A percentile compares a stretch with the other conserved stretches of the same genome.
phyloP scores from a whole-genome alignment of 768 basidiomycete species.

The Sarcodon sp. region DNA sequence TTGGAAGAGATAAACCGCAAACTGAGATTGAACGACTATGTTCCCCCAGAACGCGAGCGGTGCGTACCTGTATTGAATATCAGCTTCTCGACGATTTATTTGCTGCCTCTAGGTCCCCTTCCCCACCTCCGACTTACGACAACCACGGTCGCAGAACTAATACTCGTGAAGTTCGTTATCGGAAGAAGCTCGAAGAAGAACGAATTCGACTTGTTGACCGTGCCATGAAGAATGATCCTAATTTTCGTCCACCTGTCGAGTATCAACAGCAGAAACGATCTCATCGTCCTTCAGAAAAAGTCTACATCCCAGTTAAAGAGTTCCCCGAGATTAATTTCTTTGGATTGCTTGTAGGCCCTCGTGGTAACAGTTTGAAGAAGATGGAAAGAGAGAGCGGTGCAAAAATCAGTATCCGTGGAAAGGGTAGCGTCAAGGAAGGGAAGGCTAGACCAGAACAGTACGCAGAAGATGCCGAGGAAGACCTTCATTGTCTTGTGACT shows the following conservation, averaged over 20 bases:
- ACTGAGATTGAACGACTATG: slow-evolving; percentile 83
- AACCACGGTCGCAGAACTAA: slow-evolving; percentile 96
- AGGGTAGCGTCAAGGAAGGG: slow-evolving; percentile 98
- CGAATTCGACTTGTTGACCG: slow-evolving; percentile 89
- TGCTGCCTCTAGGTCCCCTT: slow-evolving; percentile 56
- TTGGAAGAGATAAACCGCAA: slow-evolving; percentile 97
- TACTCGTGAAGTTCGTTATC: slow-evolving; percentile 96
- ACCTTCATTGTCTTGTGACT: slow-evolving; percentile 94
- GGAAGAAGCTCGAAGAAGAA: slow-evolving; percentile 88
- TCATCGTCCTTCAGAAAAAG: slow-evolving; percentile 91
- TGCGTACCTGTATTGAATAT: slow-evolving; percentile 16
- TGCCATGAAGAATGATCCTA: slow-evolving; percentile 95
- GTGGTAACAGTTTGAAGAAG: slow-evolving; percentile 98
- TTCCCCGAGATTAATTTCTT: slow-evolving; percentile 99
- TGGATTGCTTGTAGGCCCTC: slow-evolving; percentile 92
- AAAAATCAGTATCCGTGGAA: slow-evolving; percentile 96
- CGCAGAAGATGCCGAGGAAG: slow-evolving; percentile 96
- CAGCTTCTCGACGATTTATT: slow-evolving; percentile 3
- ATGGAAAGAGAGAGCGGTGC: slow-evolving; percentile 98
- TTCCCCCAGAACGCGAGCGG: slow-evolving; percentile 94
- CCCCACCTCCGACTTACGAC: slow-evolving; percentile 96
- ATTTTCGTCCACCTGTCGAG: slow-evolving; percentile 94
- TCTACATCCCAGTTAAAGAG: slow-evolving; percentile 99
- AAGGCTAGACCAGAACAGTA: slow-evolving; percentile 92
- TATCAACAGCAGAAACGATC: slow-evolving; percentile 92